phyloP scores from a whole-genome alignment of 768 basidiomycete species.

The Boletus patriciae region DNA sequence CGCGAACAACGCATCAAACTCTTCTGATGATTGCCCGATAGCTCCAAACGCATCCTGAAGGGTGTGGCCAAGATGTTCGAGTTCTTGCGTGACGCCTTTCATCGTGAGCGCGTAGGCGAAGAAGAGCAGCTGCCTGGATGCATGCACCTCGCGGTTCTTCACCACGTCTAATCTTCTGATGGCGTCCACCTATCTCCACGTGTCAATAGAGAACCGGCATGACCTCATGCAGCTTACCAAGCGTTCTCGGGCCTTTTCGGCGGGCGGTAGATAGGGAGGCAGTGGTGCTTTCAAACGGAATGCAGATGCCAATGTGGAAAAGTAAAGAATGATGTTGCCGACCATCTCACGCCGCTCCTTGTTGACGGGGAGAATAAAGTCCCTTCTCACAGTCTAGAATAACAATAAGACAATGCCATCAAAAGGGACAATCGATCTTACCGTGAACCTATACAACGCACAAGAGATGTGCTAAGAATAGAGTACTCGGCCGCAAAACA shows the following conservation, averaged over 20 bases:
- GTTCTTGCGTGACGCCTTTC: conserved; percentile 89
- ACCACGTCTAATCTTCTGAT: conserved; percentile 87
- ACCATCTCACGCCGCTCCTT: conserved; percentile 90
- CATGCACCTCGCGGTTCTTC: conserved; percentile 76
- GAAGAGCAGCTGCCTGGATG: conserved; percentile 84
- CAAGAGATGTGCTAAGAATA: conserved; percentile 6
- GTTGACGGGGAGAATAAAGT: conserved; percentile 92
- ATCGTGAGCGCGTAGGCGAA: conserved; percentile 94
- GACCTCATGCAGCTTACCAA: conserved; percentile 50
- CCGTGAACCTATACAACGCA: conserved; percentile 61
- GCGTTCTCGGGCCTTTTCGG: conserved; percentile 76
- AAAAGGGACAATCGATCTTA: conserved; percentile 32
- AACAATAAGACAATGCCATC: neutral
- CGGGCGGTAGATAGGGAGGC: conserved; percentile 95
- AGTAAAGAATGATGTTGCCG: conserved; percentile 90
- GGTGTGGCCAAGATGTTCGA: conserved; percentile 77
- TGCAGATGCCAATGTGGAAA: conserved; percentile 75
- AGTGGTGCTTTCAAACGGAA: conserved; percentile 87
- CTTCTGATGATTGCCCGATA: conserved; percentile 76
- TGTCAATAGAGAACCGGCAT: neutral
- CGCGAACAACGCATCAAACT: conserved; percentile 78
- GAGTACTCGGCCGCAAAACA: neutral
- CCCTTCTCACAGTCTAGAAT: conserved; percentile 68
- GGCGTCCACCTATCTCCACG: conserved; percentile 61
- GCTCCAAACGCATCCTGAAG: conserved; percentile 92